Base-by-base conservation (phyloP, 2,329 filamentous ascomycete genomes). In the Aureobasidium sp. region DNA sequence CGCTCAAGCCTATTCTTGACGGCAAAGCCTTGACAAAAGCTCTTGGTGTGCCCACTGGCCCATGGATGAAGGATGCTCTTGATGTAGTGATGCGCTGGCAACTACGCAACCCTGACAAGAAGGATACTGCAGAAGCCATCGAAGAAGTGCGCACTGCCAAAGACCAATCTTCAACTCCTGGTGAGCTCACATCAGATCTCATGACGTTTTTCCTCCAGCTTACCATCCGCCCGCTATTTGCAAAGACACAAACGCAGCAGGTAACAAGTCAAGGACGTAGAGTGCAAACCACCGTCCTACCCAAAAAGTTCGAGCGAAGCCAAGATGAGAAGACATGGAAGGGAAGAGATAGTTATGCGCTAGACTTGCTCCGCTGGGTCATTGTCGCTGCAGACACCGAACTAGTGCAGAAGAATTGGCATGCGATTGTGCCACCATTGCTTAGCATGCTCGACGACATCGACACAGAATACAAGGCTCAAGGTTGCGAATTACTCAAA, bases 51-150 rank as follows among this genome's bases (percentile, higher is more conserved):
- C 86, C 85, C 65, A 87, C 89, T 0, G 91, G 90, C 0, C 86
- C 80, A n/a, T 97, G 93, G 93, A 88, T 95, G 82, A 85, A 85
- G 60, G 81, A 82, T 50, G 92, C 92, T 3, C 77, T 96, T 51
- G 88, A 95, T 36, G 79, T 92, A 4, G 89, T 90, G 64, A 84
- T 95, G 74, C 86, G 86, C 64, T 97, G 92, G 92, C 94, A 97
- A 74, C 81, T 97, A 59, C 83, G 90, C 41, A 85, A 97, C 70
- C 90, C 92, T 0, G 80, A 80, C 4, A 79, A 78, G 63, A 83
- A 81, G 3, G 87, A 92, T 65, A 75, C 80, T 34, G 69, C 70
- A 36, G 71, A 72, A 61, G 78, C 77, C 15, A 77, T 81, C 56
- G 74, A 77, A 67, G 76, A 76, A 64, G 77, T 81, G 47, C 74